These are phyloP conservation scores for Pseudozyma thailandica DNA, from an alignment of 1,284 basidiomycete species.

Conservation along the genomic window DNA sequence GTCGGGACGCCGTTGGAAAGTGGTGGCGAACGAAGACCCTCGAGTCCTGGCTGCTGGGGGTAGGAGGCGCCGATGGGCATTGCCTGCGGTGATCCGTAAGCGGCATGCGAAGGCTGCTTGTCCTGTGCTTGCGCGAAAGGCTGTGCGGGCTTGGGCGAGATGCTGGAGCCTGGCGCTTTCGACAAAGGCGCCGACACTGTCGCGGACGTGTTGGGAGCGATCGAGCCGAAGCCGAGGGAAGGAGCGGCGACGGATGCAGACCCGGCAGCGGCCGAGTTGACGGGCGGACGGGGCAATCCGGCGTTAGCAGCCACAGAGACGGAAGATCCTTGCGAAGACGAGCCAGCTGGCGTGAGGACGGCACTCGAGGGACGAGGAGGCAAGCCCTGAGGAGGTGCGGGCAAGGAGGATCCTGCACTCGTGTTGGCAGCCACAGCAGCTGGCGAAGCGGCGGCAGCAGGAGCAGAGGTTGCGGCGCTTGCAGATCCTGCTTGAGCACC, in stretches of 20 bases:
- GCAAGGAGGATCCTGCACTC: constrained; percentile 32
- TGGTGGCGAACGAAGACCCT: constrained; percentile 49
- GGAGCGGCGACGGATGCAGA: constrained; percentile 12
- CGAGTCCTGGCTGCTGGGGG: constrained; percentile 41
- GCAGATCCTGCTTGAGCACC: constrained; percentile 1
- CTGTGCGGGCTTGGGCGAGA: constrained; percentile 38
- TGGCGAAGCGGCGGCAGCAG: constrained; percentile 9
- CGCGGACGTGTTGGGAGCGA: constrained; percentile 21
- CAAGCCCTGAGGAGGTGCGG: constrained; percentile 58
- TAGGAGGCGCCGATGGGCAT: constrained; percentile 19
- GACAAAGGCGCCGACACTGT: constrained; percentile 14
- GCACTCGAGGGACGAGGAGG: constrained; percentile 53
- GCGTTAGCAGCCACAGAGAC: constrained; percentile 45
- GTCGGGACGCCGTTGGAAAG: constrained; percentile 42
- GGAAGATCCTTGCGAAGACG: constrained; percentile 38
- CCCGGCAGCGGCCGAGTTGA: constrained; percentile 13
- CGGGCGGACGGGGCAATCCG: constrained; percentile 50
- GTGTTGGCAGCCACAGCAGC: constrained; percentile 6
- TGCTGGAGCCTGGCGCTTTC: constrained; percentile 28
- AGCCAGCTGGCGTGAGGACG: constrained; percentile 39
- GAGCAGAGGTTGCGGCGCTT: constrained; percentile 5
- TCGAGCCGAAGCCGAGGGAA: constrained; percentile 46
- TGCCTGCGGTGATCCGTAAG: constrained; percentile 10
- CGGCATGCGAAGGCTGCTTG: constrained; percentile 22
- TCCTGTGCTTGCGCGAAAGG: constrained; percentile 23